phyloP scores from a whole-genome alignment of 805 yeast genomes.

The Metschnikowia chrysomelidarum region DNA sequence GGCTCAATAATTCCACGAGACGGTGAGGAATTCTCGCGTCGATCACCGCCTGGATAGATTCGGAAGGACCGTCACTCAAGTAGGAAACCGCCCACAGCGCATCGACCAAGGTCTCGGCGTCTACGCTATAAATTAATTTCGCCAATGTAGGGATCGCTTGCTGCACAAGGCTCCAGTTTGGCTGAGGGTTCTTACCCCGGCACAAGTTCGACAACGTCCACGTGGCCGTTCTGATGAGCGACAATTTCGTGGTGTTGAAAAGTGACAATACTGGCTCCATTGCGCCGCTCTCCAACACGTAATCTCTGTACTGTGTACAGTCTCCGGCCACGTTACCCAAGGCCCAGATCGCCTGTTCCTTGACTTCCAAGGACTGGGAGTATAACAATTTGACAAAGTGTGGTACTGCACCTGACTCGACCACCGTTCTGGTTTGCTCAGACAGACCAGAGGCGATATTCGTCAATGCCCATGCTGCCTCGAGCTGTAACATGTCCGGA shows the following conservation, averaged over 20 bases:
- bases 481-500: constrained; percentile 87
- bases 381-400: constrained; percentile 77
- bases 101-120: constrained; percentile 90
- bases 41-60: constrained; percentile 93
- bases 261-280: constrained; percentile 83
- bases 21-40: constrained; percentile 95
- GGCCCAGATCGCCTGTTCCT: constrained; percentile 99
- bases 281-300: constrained; percentile 79
- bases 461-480: constrained; percentile 99
- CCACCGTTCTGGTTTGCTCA: constrained; percentile 85
- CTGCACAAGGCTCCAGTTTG: constrained; percentile 87
- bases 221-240: constrained; percentile 93
- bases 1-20: constrained; percentile 84
- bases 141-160: constrained; percentile 89
- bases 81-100: constrained; percentile 99
- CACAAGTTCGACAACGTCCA: constrained; percentile 97
- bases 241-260: constrained; percentile 77
- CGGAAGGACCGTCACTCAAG: constrained; percentile 87
- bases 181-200: constrained; percentile 95
- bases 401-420: constrained; percentile 93
- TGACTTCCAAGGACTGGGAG: constrained; percentile 84
- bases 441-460: constrained; percentile 95
- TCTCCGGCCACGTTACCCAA: constrained; percentile 99
- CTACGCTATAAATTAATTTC: constrained; percentile 84
- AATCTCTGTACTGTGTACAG: constrained; percentile 85